Percentiles rank a stretch among this genome's conserved stretches.
Evolutionary conservation across 768 basidiomycete genomes (phyloP).

Genomic region (Lenzites betulinus): DNA sequence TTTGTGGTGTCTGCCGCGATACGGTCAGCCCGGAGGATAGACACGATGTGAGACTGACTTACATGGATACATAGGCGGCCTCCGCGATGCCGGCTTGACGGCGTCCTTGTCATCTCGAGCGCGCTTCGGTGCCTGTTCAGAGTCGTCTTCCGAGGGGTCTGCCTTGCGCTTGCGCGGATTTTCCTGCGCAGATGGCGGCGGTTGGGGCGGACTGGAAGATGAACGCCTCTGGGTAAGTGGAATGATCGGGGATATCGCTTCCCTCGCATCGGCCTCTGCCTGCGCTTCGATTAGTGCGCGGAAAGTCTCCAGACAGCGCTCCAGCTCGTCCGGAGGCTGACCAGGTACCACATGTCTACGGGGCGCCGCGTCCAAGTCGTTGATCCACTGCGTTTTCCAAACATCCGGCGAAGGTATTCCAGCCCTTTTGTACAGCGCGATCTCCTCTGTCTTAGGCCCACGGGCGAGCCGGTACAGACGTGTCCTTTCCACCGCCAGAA

Average conservation of each 20-base stretch:
- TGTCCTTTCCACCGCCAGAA: slow-evolving; percentile 31
- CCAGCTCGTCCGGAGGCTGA: slow-evolving; percentile 26
- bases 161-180: slow-evolving; percentile 5
- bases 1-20: neutral
- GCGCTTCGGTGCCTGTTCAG: neutral
- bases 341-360: slow-evolving; percentile 42
- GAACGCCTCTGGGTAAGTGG: neutral
- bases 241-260: neutral
- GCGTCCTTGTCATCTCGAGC: neutral
- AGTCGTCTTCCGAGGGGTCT: neutral
- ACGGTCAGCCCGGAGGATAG: neutral
- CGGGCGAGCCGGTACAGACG: slow-evolving; percentile 23
- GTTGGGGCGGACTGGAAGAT: neutral
- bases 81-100: neutral
- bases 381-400: slow-evolving; percentile 39
- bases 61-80: slow-evolving; percentile 5
- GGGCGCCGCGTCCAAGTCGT: slow-evolving; percentile 34
- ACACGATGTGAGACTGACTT: neutral
- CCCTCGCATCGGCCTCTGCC: neutral
- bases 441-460: neutral
- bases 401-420: slow-evolving; percentile 37
- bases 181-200: neutral
- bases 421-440: slow-evolving; percentile 30
- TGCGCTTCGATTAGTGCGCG: neutral
- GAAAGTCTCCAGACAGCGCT: neutral